Evolutionary conservation across 805 yeast genomes (phyloP).

Genomic region (Saturnispora silvae): DNA sequence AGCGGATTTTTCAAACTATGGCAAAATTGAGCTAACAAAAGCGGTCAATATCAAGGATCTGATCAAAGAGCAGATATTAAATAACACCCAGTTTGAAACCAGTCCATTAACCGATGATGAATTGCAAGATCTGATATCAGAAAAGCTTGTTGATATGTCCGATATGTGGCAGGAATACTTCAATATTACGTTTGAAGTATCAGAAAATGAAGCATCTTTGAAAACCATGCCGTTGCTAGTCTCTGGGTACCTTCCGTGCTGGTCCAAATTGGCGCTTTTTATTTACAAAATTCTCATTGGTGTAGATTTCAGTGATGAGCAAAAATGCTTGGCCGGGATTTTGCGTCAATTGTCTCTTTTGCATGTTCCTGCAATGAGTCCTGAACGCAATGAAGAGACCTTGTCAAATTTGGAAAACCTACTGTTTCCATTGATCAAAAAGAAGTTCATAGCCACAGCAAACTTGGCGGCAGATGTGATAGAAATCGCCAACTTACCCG

Average conservation of each 20-base stretch:
- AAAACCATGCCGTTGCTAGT: conserved; percentile 57
- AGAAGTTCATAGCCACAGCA: conserved; percentile 54
- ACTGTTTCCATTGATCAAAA: conserved; percentile 57
- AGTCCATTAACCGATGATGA: neutral
- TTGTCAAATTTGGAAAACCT: conserved; percentile 36
- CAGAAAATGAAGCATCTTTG: conserved; percentile 30
- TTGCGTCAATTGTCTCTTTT: conserved; percentile 59
- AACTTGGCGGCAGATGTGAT: conserved; percentile 43
- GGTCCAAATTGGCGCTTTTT: conserved; percentile 56
- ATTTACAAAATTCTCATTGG: conserved; percentile 48
- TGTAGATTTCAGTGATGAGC: conserved; percentile 60
- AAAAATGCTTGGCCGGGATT: conserved; percentile 55
- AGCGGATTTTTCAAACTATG: conserved; percentile 74
- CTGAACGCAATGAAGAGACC: conserved; percentile 12
- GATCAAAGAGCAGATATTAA: conserved; percentile 28
- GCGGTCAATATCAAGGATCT: conserved; percentile 27
- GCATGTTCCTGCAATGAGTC: conserved; percentile 31
- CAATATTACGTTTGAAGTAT: conserved; percentile 32
- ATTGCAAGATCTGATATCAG: conserved; percentile 10
- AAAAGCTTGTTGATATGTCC: conserved; percentile 33
- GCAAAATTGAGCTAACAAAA: conserved; percentile 35
- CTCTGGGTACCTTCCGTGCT: conserved; percentile 50
- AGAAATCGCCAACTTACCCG: conserved; percentile 87
- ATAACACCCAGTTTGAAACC: conserved; percentile 13
- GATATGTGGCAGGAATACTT: conserved; percentile 83